Conservation (phyloP, 768 basidiomycete species). For the Auriscalpium vulgare region DNA sequence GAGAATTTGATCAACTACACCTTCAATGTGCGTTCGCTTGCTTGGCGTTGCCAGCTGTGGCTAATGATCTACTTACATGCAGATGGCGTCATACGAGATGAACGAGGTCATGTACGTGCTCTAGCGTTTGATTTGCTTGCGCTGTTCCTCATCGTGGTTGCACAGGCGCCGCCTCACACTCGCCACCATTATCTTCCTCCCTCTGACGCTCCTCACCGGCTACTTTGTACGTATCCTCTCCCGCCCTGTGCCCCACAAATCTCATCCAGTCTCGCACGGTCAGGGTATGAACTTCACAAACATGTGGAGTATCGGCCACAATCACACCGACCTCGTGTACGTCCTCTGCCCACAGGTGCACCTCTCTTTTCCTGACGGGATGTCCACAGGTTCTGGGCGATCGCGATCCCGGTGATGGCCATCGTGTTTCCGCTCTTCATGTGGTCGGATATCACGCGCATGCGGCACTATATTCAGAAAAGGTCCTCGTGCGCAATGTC, state of each 20-base stretch:
- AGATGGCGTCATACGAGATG: constrained; percentile 72
- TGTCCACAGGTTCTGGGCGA: constrained; percentile 51
- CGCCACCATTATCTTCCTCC: constrained; percentile 64
- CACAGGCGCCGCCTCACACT: constrained; percentile 55
- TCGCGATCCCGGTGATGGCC: constrained; percentile 52
- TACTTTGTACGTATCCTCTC: constrained; percentile 47
- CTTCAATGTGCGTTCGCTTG: constrained; percentile 49
- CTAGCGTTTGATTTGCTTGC: background rate
- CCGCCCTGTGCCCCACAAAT: background rate
- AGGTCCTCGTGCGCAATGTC: constrained; percentile 22
- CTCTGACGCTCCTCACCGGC: constrained; percentile 61
- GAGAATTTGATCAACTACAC: constrained; percentile 69
- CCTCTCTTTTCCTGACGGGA: background rate
- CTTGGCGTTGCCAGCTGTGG: background rate
- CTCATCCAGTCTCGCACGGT: constrained; percentile 5
- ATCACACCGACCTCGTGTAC: constrained; percentile 20
- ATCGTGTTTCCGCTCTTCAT: constrained; percentile 46
- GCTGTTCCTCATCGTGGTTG: background rate
- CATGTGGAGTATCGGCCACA: constrained; percentile 41
- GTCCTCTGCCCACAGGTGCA: constrained; percentile 2
- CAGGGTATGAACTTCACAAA: constrained; percentile 60
- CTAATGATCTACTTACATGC: background rate
- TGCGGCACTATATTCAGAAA: constrained; percentile 42
- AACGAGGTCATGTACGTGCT: constrained; percentile 59
- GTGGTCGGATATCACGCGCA: constrained; percentile 38